Evolutionary conservation across 768 basidiomycete genomes (phyloP).

Genomic region (Tricholoma matsutake): DNA sequence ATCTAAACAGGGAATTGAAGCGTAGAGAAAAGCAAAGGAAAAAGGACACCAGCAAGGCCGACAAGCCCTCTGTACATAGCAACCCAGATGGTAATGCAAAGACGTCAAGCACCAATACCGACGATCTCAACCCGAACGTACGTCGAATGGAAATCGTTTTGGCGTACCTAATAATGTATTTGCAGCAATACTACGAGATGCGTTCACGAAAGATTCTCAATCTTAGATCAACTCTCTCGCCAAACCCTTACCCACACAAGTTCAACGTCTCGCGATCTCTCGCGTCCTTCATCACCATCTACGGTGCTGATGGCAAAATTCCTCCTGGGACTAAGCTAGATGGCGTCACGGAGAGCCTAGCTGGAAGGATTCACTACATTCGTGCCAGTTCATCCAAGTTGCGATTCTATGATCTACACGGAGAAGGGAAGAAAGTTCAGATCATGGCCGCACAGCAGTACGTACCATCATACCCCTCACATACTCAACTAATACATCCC

Average conservation of each 20-base stretch:
- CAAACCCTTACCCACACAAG: conserved; percentile 99
- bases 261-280: conserved; percentile 85
- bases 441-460: conserved; percentile 89
- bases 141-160: conserved; percentile 28
- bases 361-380: conserved; percentile 91
- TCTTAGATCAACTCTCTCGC: conserved; percentile 78
- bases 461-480: conserved; percentile 5
- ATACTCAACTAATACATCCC: background rate
- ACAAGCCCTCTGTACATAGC: conserved; percentile 26
- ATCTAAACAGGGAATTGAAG: conserved; percentile 79
- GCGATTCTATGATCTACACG: conserved; percentile 90
- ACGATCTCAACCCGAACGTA: conserved; percentile 89
- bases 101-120: conserved; percentile 53
- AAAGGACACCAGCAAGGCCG: conserved; percentile 65
- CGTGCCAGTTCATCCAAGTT: conserved; percentile 81
- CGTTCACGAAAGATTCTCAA: conserved; percentile 85
- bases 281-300: conserved; percentile 66
- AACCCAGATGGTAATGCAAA: conserved; percentile 25
- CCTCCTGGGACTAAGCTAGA: conserved; percentile 64
- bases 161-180: background rate
- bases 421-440: conserved; percentile 91
- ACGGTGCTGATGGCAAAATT: conserved; percentile 72
- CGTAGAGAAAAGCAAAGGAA: conserved; percentile 84
- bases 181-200: conserved; percentile 94
- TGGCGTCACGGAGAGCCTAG: conserved; percentile 57